A percentile compares a stretch with the other conserved stretches of the same genome.
Conservation (phyloP, 2,329 filamentous ascomycete genomes). For the Xylariaceae sp. region DNA sequence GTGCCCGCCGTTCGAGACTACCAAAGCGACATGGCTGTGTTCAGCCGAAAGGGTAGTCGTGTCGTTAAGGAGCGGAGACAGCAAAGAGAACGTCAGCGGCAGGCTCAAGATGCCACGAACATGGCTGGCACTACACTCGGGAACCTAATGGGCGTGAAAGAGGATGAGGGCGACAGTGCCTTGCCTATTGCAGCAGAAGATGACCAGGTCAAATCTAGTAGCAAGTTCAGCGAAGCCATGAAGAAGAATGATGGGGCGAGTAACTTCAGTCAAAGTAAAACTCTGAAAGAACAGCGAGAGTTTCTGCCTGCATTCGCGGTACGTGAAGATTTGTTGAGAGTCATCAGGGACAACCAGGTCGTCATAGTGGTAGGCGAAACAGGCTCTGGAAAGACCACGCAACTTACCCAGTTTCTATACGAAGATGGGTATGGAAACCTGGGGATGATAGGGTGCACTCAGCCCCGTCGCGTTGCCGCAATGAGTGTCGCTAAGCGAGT, state of each 20-base stretch:
- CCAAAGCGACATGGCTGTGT: conserved; percentile 98
- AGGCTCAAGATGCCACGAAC: conserved; percentile 92
- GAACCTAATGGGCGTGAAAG: conserved; percentile 93
- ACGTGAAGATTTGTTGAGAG: conserved; percentile 82
- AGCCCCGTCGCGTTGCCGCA: conserved; percentile 90
- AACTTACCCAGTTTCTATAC: conserved; percentile 91
- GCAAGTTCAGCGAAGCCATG: conserved; percentile 86
- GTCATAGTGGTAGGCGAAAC: conserved; percentile 96
- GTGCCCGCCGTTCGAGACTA: conserved; percentile 88
- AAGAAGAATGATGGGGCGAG: conserved; percentile 84
- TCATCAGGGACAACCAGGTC: conserved; percentile 95
- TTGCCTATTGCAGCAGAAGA: conserved; percentile 71
- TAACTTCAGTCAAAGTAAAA: conserved; percentile 89
- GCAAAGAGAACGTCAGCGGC: conserved; percentile 87
- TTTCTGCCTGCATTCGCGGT: conserved; percentile 95
- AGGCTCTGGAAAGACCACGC: conserved; percentile 95
- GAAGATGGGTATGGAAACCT: conserved; percentile 88
- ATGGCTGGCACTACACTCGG: conserved; percentile 87
- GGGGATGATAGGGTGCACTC: conserved; percentile 94
- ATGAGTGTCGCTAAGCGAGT: conserved; percentile 99
- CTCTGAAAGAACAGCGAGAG: conserved; percentile 83
- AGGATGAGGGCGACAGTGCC: conserved; percentile 88
- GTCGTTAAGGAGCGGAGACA: conserved; percentile 89
- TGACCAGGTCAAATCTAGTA: conserved; percentile 55
- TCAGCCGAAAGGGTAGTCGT: conserved; percentile 89